These are phyloP conservation scores for Paramyrothecium roridum DNA, from an alignment of 2,329 filamentous ascomycete genomes.

Conservation along the genomic window DNA sequence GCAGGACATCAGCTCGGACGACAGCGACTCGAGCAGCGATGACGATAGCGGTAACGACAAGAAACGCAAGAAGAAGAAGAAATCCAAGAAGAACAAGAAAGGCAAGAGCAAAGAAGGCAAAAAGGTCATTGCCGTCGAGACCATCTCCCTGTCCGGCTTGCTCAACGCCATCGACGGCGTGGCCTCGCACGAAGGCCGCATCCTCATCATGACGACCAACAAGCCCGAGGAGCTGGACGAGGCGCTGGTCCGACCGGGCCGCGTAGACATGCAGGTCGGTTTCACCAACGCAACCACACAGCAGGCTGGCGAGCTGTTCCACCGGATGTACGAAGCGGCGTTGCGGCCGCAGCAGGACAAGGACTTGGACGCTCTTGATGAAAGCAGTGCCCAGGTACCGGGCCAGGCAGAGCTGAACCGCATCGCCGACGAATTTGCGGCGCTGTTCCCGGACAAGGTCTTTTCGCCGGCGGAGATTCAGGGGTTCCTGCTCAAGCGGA, in stretches of 20 bases:
- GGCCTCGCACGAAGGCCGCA: constrained; percentile 72
- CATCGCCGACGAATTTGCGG: constrained; percentile 48
- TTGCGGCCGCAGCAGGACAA: constrained; percentile 1
- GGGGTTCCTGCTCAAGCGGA: constrained; percentile 61
- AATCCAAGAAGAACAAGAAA: constrained; percentile 2
- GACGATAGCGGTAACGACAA: constrained; percentile 18
- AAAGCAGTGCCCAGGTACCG: constrained; percentile 26
- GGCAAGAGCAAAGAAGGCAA: constrained; percentile 16
- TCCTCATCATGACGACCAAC: constrained; percentile 83
- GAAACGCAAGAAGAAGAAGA: constrained; percentile 10
- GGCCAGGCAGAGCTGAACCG: constrained; percentile 33
- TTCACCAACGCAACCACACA: constrained; percentile 58
- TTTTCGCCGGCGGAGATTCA: constrained; percentile 63
- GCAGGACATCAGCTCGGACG: constrained; percentile 13
- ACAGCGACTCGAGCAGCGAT: constrained; percentile 13
- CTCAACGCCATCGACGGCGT: constrained; percentile 84
- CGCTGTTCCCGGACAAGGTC: constrained; percentile 46
- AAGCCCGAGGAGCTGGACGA: constrained; percentile 69
- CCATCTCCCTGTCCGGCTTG: constrained; percentile 74
- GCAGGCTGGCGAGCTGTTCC: constrained; percentile 57
- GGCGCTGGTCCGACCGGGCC: constrained; percentile 69
- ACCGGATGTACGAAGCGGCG: constrained; percentile 51
- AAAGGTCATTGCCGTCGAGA: constrained; percentile 17
- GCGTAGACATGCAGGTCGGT: constrained; percentile 67
- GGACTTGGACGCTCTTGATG: constrained; percentile 5